These are phyloP conservation scores for Hypoxylon crocopeplum DNA, from an alignment of 495 filamentous ascomycete genomes.

Conservation along the genomic window DNA sequence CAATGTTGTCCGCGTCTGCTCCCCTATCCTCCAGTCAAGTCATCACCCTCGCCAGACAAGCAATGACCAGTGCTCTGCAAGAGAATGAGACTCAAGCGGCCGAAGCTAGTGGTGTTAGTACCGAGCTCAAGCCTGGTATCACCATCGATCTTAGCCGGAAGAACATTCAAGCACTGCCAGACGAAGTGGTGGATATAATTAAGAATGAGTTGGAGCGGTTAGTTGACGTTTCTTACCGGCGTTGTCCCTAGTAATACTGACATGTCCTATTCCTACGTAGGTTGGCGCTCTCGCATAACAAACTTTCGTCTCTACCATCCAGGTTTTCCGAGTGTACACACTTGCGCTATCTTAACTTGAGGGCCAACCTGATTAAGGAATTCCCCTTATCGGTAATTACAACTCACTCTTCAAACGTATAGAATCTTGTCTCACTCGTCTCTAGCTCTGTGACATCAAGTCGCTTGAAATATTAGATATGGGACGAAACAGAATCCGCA, in stretches of 20 bases:
- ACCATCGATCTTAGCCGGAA: slow-evolving; percentile 90
- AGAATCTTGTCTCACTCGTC: slow-evolving; percentile 25
- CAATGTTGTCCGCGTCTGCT: slow-evolving; percentile 48
- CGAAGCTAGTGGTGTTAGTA: slow-evolving; percentile 70
- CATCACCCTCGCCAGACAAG: slow-evolving; percentile 64
- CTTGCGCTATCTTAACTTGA: slow-evolving; percentile 92
- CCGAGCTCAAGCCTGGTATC: slow-evolving; percentile 75
- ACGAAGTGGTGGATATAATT: slow-evolving; percentile 89
- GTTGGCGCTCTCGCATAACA: slow-evolving; percentile 89
- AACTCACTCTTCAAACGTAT: slow-evolving; percentile 7
- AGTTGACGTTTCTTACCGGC: slow-evolving; percentile 12
- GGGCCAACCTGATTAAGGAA: slow-evolving; percentile 84
- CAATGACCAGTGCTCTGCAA: slow-evolving; percentile 70
- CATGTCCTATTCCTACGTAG: slow-evolving; percentile 51
- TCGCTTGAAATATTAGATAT: slow-evolving; percentile 92
- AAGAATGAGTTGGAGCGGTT: slow-evolving; percentile 92
- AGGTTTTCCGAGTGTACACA: slow-evolving; percentile 86
- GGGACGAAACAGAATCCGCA: slow-evolving; percentile 79
- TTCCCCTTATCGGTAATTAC: slow-evolving; percentile 81
- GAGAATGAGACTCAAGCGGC: slow-evolving; percentile 73
- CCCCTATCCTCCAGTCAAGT: slow-evolving; percentile 57
- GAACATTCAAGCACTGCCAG: slow-evolving; percentile 79
- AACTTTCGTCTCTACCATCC: slow-evolving; percentile 75
- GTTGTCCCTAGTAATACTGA: too few species aligned
- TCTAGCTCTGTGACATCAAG: slow-evolving; percentile 74